phyloP scores from a whole-genome alignment of 441 rosid species.

The Isatis lusitanica region DNA sequence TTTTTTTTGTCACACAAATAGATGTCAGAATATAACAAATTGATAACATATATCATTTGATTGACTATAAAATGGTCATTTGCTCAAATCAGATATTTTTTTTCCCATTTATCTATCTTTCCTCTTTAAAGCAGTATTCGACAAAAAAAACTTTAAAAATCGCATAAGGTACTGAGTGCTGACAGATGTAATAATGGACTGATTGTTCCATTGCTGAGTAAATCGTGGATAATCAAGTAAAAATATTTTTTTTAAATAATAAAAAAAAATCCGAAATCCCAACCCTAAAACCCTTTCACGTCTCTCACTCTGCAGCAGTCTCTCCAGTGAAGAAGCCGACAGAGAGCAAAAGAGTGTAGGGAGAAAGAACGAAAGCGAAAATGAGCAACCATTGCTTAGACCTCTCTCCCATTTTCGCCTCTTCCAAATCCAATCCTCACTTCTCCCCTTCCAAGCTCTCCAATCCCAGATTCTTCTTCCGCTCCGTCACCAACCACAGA shows the following conservation, averaged over 20 bases:
- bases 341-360: not conserved
- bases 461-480: constrained; percentile 32
- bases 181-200: not conserved
- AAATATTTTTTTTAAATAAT: not conserved
- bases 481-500: constrained; percentile 26
- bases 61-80: not conserved
- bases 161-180: not conserved
- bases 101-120: not conserved
- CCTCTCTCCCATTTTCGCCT: constrained; percentile 36
- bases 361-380: constrained; percentile 2
- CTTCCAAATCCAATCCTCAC: constrained; percentile 27
- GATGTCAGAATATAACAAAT: too few species aligned
- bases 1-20: too few species aligned
- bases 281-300: constrained; percentile 34
- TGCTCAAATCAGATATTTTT: not conserved
- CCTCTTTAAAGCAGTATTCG: not conserved
- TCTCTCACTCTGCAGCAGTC: constrained; percentile 12
- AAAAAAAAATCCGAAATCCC: not conserved
- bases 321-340: constrained; percentile 14
- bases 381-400: constrained; percentile 49
- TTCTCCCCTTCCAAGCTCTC: constrained; percentile 21
- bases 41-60: too few species aligned
- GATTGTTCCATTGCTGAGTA: not conserved
- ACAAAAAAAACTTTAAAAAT: not conserved
- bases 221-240: not conserved